A percentile compares a stretch with the other conserved stretches of the same genome.
phyloP scores from a whole-genome alignment of 306 rosid species.

The Quercus berberidifolia region DNA sequence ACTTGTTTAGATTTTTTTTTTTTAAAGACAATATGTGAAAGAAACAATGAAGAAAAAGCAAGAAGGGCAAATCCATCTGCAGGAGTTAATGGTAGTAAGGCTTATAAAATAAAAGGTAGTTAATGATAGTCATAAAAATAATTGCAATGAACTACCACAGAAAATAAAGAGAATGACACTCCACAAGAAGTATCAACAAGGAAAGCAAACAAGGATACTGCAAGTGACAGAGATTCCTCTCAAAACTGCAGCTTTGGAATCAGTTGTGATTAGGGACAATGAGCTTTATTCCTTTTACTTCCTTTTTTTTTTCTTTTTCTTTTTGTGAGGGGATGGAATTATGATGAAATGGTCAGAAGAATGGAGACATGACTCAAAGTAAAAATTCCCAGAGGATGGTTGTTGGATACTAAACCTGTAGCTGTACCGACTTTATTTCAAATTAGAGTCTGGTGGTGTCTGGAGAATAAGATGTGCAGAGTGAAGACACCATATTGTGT shows the following conservation, averaged over 20 bases:
- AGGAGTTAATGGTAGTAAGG: background rate
- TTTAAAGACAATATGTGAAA: background rate
- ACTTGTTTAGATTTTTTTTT: background rate
- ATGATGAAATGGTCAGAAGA: too few relatives aligned
- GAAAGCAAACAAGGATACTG: background rate
- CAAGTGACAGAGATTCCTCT: background rate
- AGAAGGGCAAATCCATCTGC: background rate
- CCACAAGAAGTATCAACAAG: background rate
- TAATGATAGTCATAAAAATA: background rate
- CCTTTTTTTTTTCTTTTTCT: too few relatives aligned
- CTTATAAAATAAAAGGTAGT: background rate
- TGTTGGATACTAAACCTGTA: too few relatives aligned
- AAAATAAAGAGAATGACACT: background rate
- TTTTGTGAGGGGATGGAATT: too few relatives aligned
- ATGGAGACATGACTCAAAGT: too few relatives aligned
- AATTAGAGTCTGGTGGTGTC: too few relatives aligned
- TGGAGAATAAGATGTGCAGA: too few relatives aligned
- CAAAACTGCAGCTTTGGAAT: too few relatives aligned
- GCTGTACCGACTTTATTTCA: too few relatives aligned
- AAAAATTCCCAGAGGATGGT: too few relatives aligned
- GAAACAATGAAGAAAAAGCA: background rate
- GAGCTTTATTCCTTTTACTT: background rate
- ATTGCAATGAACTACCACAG: background rate
- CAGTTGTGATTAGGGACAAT: background rate
- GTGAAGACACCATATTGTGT: too few relatives aligned